Base-by-base conservation (phyloP, 2,329 filamentous ascomycete genomes). In the Colletotrichum kahawae region DNA sequence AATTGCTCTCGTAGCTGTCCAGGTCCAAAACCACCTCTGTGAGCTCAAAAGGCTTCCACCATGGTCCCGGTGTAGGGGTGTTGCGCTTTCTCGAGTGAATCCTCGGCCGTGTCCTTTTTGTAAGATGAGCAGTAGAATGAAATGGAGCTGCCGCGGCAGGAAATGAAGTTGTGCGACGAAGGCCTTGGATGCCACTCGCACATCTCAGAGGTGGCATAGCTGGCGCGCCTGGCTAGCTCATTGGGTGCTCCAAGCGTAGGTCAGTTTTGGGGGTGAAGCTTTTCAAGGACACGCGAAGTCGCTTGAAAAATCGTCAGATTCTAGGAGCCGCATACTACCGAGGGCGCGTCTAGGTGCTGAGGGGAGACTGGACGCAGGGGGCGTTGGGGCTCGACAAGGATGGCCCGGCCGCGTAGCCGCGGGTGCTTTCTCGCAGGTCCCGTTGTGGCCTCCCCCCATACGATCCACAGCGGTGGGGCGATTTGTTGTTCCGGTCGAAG, bases 11-110 rank as follows among this genome's bases (percentile, higher is more conserved):
- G 75, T 87, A 84, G 59, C 87, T 87, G 77, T 91, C 90, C 51
- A 92, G 87, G 73, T 91, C 88, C 51, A 91, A 83, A 4, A 90
- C 79, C 13, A 88, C 76, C 21, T 83, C 69, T 14, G 87, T 84
- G 54, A 88, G 81, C 29, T 87, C 67, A 27, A 77, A 77, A 7
- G 75, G 75, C 24, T 48, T 70, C 75, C 75, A 77, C 36, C 64
- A 74, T 18, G 43, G 56, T 13, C 74, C 70, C 18, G 67, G 16
- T 21, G 48, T 34, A 36, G 64, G 71, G 16, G 67, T 36, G n/a
- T 7, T 36, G 13, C 59, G 60, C 34, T 48, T 76, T 38, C 66
- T 76, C 65, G 18, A n/a, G 64, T 73, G 73, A 38, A 73, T 60
- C n/a, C 70, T 24, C 14, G 43, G 65, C 34, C 31, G 57, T 27